Percentiles rank a stretch among this genome's conserved stretches.
Evolutionary conservation across 306 rosid genomes (phyloP).

Genomic region (Spatholobus suberectus): DNA sequence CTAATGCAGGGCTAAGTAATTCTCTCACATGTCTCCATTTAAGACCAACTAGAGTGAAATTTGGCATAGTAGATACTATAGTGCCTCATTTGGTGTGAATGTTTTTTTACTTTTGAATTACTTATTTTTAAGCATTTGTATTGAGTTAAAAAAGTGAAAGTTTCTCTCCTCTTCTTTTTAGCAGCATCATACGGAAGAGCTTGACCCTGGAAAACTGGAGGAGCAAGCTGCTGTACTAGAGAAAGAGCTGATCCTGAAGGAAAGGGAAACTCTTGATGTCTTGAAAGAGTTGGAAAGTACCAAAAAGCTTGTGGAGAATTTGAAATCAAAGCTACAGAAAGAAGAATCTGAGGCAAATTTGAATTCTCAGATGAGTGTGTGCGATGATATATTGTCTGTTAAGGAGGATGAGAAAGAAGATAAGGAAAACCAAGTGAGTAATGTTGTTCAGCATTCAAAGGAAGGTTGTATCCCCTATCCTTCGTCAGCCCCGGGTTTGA

Average conservation of each 20-base stretch:
- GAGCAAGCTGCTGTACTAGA: conserved; percentile 45
- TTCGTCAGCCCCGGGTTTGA: conserved; percentile 60
- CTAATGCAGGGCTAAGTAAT: background rate
- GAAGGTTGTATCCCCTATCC: conserved; percentile 47
- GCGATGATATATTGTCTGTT: background rate
- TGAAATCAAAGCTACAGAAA: conserved; percentile 49
- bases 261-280: conserved; percentile 56
- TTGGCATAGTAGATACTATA: background rate
- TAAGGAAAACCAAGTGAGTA: conserved; percentile 65
- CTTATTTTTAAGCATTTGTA: background rate
- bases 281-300: conserved; percentile 54
- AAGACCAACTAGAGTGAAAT: background rate
- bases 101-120: background rate
- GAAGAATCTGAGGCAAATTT: conserved; percentile 47
- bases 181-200: conserved; percentile 36
- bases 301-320: conserved; percentile 51
- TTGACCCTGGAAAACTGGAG: conserved; percentile 47
- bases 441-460: conserved; percentile 27
- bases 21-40: background rate
- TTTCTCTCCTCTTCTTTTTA: background rate
- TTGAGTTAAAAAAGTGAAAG: background rate
- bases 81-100: background rate
- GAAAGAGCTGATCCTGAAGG: conserved; percentile 54
- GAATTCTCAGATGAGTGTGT: conserved; percentile 22
- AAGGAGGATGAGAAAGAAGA: conserved; percentile 47